Evolutionary conservation across 2,329 filamentous ascomycete species (phyloP).

Genomic region (Cryphonectria japonica): DNA sequence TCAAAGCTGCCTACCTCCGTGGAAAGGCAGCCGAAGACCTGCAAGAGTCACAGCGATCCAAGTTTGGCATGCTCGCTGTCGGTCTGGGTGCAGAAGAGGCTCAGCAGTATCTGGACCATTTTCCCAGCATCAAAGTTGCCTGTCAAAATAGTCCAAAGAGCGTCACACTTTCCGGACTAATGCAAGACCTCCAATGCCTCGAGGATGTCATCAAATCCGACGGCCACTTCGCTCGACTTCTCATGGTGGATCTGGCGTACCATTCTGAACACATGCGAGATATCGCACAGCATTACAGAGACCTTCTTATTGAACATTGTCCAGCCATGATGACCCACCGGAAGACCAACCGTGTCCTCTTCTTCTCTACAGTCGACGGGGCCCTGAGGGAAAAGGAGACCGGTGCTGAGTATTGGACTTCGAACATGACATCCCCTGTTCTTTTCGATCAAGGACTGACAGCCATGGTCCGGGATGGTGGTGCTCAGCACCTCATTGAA

Average conservation of each 20-base stretch:
- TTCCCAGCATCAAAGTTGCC: constrained; percentile 1
- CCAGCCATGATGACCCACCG: constrained; percentile 6
- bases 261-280: constrained; percentile 27
- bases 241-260: constrained; percentile 40
- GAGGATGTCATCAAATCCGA: constrained; percentile 30
- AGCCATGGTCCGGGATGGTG: constrained; percentile 27
- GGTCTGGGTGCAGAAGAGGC: not conserved
- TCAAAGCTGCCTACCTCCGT: constrained; percentile 15
- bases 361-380: constrained; percentile 32
- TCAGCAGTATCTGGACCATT: too few species aligned
- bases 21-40: constrained; percentile 1
- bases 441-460: constrained; percentile 31
- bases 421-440: constrained; percentile 37
- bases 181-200: constrained; percentile 32
- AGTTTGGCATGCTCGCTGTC: constrained; percentile 20
- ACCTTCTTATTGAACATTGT: constrained; percentile 11
- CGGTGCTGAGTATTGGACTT: constrained; percentile 34
- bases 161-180: constrained; percentile 40
- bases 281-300: too few species aligned
- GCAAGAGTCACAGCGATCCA: not conserved
- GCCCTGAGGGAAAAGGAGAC: constrained; percentile 12
- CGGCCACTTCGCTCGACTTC: constrained; percentile 36
- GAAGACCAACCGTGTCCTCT: constrained; percentile 11
- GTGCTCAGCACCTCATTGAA: constrained; percentile 33
- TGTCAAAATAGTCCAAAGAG: constrained; percentile 34